Evolutionary conservation across 2,329 filamentous ascomycete species (phyloP), one percentile per base, ranked within the genome.

Genomic region (Sporothrix sp.): DNA sequence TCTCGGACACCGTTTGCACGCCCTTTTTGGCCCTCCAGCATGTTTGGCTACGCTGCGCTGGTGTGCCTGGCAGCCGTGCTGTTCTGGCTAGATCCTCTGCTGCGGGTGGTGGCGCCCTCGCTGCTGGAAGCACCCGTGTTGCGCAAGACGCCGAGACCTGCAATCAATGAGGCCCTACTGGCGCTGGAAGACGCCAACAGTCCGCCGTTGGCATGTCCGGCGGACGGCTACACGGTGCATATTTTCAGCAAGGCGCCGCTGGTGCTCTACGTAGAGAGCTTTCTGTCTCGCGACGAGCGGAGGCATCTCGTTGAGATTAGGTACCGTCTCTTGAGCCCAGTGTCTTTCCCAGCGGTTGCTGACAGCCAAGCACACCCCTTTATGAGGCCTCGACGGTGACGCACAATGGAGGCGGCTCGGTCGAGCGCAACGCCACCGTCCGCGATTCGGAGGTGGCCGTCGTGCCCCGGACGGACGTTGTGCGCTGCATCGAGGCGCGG

Each of bases 391-490:
- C 74, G 2, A 76, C 73, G 3, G 62, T 75, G 36, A 76, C 73
- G 6, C 61, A 71, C 60, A 66, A 76, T 59, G 73, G 70, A 52
- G 65, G 66, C 30, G 60, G 61, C 20, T 63, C 64, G 2, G 62
- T 63, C 30, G 64, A 69, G 35, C 69, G 65, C 45, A 66, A 76
- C 58, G 59, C 63, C 10, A 61, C 66, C 9, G 61, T 77, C 48
- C 71, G 75, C 30, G 71, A 77, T 64, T 78, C 75, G 4, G 66
- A 71, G 40, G 73, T 78, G 3, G 75, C 75, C 32, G 44, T 78
- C 25, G 57, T 77, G 47, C 74, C 74, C 25, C 73, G 74, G 39
- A 71, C 68, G 2, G 42, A 51, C 14, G n/a, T 38, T 0, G 65
- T 73, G 35, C 65, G 69, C 40, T 74, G 71, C 61, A 63, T 76